Conservation (phyloP, 2,329 filamentous ascomycete genomes). For the Hyphodiscus sp. region DNA sequence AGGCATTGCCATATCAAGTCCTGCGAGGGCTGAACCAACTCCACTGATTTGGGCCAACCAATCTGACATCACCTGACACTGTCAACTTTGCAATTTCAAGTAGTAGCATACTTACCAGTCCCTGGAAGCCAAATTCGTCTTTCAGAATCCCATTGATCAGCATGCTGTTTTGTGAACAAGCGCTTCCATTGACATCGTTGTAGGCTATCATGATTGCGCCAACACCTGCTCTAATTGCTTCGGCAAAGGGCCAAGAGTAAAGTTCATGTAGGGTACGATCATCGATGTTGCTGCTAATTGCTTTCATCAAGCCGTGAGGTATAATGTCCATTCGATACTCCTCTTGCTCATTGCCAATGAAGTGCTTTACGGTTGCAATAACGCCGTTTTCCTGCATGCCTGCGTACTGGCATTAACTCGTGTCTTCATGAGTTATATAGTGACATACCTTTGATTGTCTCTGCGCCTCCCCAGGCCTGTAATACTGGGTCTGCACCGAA, state of each 20-base stretch:
- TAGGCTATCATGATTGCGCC: slow-evolving; percentile 81
- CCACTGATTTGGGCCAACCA: slow-evolving; percentile 59
- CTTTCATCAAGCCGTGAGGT: slow-evolving; percentile 30
- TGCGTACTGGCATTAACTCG: neutral
- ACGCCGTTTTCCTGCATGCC: slow-evolving; percentile 49
- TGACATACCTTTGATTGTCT: slow-evolving; percentile 40
- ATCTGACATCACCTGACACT: slow-evolving; percentile 56
- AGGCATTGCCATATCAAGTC: slow-evolving; percentile 66
- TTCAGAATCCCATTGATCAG: slow-evolving; percentile 64
- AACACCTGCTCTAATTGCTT: slow-evolving; percentile 61
- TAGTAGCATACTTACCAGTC: slow-evolving; percentile 28
- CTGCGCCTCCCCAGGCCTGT: slow-evolving; percentile 43
- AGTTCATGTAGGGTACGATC: slow-evolving; percentile 56
- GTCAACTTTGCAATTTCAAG: slow-evolving; percentile 1
- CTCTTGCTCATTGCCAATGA: slow-evolving; percentile 43
- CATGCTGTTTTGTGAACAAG: slow-evolving; percentile 62
- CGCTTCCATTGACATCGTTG: slow-evolving; percentile 60
- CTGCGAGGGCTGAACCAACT: slow-evolving; percentile 52
- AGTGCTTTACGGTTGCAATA: slow-evolving; percentile 52
- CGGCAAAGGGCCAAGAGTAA: slow-evolving; percentile 53
- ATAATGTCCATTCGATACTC: slow-evolving; percentile 26
- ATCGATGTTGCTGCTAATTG: slow-evolving; percentile 43
- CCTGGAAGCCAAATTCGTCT: slow-evolving; percentile 68
- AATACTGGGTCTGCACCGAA: slow-evolving; percentile 66
- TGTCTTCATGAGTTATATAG: neutral